Evolutionary conservation across 2,329 filamentous ascomycete species (phyloP).

Genomic region (Grosmannia serpens): DNA sequence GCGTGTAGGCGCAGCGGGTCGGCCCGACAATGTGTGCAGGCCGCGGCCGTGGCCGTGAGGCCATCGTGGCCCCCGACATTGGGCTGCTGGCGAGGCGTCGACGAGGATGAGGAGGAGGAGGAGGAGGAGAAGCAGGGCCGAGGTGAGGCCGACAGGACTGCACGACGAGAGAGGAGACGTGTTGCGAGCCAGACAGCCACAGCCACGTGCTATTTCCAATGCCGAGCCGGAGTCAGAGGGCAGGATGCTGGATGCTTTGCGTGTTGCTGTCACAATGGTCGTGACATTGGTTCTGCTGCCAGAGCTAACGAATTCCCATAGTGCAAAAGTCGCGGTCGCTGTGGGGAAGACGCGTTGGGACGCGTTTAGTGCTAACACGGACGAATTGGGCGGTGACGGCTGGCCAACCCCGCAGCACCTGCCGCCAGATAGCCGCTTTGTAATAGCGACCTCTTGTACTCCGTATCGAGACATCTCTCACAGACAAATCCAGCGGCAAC

Average conservation of each 20-base stretch:
- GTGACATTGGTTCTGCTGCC: background rate
- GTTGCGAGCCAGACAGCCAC: background rate
- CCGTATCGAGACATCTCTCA: background rate
- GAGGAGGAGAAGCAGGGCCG: background rate
- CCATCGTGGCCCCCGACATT: background rate
- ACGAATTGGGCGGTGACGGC: background rate
- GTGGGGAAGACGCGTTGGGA: background rate
- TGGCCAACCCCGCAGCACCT: background rate
- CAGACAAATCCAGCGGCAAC: background rate
- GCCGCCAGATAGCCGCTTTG: conserved; percentile 1
- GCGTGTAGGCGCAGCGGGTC: conserved; percentile 82
- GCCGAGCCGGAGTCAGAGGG: background rate
- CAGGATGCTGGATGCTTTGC: background rate
- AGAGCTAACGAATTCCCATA: background rate
- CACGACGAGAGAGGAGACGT: too few relatives aligned
- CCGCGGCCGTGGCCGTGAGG: conserved; percentile 44
- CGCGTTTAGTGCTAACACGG: background rate
- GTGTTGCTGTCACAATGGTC: background rate
- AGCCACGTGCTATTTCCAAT: background rate
- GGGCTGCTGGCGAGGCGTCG: background rate
- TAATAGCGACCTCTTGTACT: background rate
- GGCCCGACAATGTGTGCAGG: conserved; percentile 74
- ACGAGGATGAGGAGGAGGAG: background rate
- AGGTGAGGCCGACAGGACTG: too few relatives aligned
- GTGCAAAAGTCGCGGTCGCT: background rate